Evolutionary conservation across 1,139 yeast genomes (phyloP), one percentile per base, ranked within the genome.

Genomic region (Wickerhamiella pararugosa): DNA sequence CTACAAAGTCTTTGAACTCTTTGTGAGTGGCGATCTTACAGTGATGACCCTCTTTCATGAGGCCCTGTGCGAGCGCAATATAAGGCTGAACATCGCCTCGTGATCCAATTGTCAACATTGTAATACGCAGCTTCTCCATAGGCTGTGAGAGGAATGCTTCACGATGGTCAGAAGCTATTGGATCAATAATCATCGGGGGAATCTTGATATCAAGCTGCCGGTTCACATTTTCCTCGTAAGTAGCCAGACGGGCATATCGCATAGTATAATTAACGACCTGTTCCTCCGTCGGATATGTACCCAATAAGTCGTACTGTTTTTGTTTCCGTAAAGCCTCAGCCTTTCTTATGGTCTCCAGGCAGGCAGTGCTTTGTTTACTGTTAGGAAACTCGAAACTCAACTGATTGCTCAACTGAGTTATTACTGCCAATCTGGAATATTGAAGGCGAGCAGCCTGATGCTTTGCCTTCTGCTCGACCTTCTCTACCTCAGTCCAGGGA

Each of bases 11-110:
- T 50, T 71, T 66, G 57, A 86, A 87, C 57, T 87, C 97, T 0
- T 55, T 53, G 58, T 87, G 97, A 0, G 96, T 81, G 0, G 92
- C 93, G 46, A 87, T 86, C 25, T 78, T 76, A 1, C 84, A 93
- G 21, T 59, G 60, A 55, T 87, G 96, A 0, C 96, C 96, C 53
- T 87, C 95, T 29, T 66, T 65, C 37, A 74, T 60, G 39, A 87
- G 64, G 0, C 90, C 94, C 51, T 76, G 75, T 0, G 83, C 92
- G n/a, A 87, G 62, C 0, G 97, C 90, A 49, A 87, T 79, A 56
- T 86, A 90, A 0, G 97, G 97, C 58, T 87, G 97, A 6, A 87
- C 97, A 60, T 87, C 97, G 36, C 97, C 97, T 45, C 97, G 67
- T 0, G 95, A 83, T 0, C 97, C 97, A 55, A 87, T 87, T 0